Percentiles rank a stretch among this genome's conserved stretches.
These are phyloP conservation scores for Penicillium sclerotigenum DNA, from an alignment of 2,329 filamentous ascomycete genomes.

Conservation along the genomic window DNA sequence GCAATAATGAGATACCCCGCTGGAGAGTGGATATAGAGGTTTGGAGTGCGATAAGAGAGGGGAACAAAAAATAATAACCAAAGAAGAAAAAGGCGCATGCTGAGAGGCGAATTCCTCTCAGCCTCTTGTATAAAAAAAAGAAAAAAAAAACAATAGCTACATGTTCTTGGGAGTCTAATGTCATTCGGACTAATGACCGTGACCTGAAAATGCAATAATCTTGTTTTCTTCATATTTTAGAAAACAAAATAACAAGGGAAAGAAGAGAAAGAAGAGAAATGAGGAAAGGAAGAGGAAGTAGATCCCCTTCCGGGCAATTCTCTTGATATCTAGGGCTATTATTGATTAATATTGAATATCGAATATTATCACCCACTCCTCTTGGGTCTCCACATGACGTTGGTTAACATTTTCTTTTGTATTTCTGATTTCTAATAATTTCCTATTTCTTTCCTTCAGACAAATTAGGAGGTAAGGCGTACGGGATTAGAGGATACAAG, in stretches of 20 bases:
- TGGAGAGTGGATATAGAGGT: neutral
- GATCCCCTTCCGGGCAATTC: neutral
- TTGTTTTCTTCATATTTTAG: neutral
- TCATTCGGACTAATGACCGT: neutral
- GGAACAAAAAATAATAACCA: neutral
- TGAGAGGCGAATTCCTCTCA: neutral
- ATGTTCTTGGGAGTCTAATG: neutral
- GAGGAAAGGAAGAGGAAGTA: neutral
- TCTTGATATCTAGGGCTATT: neutral
- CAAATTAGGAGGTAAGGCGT: neutral
- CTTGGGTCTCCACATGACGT: neutral
- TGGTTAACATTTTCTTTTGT: neutral
- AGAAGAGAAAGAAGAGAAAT: neutral
- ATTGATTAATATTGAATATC: too few relatives aligned
- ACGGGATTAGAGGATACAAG: neutral
- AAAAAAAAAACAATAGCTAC: neutral
- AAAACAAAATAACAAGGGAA: neutral
- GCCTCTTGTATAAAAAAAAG: too few relatives aligned
- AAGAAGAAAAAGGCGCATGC: neutral
- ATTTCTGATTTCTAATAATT: neutral
- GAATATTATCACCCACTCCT: neutral
- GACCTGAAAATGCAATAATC: neutral
- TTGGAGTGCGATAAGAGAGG: constrained; percentile 1
- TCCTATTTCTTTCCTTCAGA: neutral
- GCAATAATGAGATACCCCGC: constrained; percentile 3